Evolutionary conservation across 306 rosid species (phyloP), one percentile per base, ranked within the genome.

Genomic region (Prosopis cineraria): DNA sequence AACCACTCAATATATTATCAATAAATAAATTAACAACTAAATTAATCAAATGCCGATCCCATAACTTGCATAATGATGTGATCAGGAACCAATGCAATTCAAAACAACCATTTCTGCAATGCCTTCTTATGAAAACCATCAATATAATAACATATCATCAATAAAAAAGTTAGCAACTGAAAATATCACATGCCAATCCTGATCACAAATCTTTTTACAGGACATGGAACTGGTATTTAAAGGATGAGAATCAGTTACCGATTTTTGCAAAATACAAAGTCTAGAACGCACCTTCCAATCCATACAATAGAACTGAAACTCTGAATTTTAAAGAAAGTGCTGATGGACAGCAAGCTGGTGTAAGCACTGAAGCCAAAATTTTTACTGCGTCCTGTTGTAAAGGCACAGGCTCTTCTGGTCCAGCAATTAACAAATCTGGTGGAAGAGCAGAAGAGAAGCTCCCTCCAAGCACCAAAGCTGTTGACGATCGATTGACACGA

Each of bases 381-480:
- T 91, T 88, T 74, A 95, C 93, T 2, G 88, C 85, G 81, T 95
- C 92, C 66, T 83, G 84, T 52, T 91, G 99, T 89, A 95, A 87
- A 74, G 98, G 99, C 60, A 86, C 79, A 64, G 83, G 85, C 37
- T 78, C 91, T 86, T 79, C 84, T 16, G 85, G 84, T 80, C 86
- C 84, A 64, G 86, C 74, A 83, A 87, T 81, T 83, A 91, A 78
- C 65, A 87, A 84, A 86, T 95, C 95, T 7, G 99, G 98, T 64
- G 98, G 98, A 79, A 95, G 78, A 67, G 94, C 81, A 60, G 98
- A 93, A 62, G 89, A 83, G 74, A 80, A 88, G 77, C 87, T 91
- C 77, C 98, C 98, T 72, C 91, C 99, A 34, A 95, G 96, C 78
- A 95, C 99, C 68, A 95, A 90, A 70, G 98, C 98, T 58, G 98